Evolutionary conservation across 495 filamentous ascomycete species (phyloP), one percentile per base, ranked within the genome.

Genomic region (Daldinia grandis): DNA sequence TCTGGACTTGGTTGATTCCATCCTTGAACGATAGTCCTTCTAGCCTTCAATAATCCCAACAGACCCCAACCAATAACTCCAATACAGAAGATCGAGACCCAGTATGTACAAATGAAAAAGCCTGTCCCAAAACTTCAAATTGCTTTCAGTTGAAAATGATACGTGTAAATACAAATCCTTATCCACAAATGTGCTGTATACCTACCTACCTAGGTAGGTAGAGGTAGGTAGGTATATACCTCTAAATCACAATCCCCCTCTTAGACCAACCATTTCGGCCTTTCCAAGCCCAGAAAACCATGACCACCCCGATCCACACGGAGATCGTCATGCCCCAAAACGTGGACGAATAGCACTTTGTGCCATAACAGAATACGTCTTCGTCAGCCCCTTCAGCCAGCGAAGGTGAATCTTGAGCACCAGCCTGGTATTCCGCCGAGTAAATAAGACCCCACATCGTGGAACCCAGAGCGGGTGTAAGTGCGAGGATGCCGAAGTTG

Each of bases 401-500:
- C 21, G 38, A 47, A 27, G 66, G 59, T 25, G 69, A 61, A 17
- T 74, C 73, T 53, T 81, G 79, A 10, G 85, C 79, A 0, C 84
- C 89, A 30, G 84, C 81, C 76, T 97, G 89, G 78, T 98, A 99
- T 4, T 92, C 89, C 0, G 81, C 85, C 7, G 90, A 90, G 75
- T 97, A 99, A 12, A 97, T 79, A 4, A 92, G 70, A 0, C 95
- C 92, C 93, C 93, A 99, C 9, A 94, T 82, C 0, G 92, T 90
- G 0, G 94, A 93, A 0, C 95, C 95, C 2, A 87, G 78, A 1
- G 94, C 95, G 8, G 95, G 95, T 54, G 94, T 90, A 82, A 96
- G 92, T 35, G 92, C 92, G 15, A 99, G 89, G 65, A 98, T 93
- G 14, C 95, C 95, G 90, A 95, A 99, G 72, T 99, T 98, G 2